A percentile compares a stretch with the other conserved stretches of the same genome.
phyloP scores from a whole-genome alignment of 2,329 filamentous ascomycete species.

The Metarhizium guizhouense region DNA sequence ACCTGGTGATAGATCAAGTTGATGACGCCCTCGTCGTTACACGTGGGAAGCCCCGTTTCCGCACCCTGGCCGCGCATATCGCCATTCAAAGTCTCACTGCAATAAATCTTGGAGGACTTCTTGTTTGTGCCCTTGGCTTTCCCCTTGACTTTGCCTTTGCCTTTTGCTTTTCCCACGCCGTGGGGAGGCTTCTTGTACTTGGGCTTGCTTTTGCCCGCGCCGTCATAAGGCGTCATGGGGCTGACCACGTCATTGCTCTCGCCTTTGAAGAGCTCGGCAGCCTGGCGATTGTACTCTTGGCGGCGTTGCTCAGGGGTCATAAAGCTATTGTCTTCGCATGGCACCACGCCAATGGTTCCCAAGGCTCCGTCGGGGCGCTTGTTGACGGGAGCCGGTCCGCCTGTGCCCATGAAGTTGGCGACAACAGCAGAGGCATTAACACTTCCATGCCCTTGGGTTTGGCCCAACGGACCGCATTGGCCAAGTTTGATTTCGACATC shows the following conservation, averaged over 20 bases:
- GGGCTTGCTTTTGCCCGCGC: too few relatives aligned
- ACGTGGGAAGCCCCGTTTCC: slow-evolving; percentile 46
- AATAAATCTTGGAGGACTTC: not conserved
- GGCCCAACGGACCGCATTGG: slow-evolving; percentile 48
- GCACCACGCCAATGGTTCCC: slow-evolving; percentile 23
- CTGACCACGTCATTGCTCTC: too few relatives aligned
- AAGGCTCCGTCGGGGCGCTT: slow-evolving; percentile 20
- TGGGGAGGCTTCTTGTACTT: too few relatives aligned
- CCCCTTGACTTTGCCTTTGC: too few relatives aligned
- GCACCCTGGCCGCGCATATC: slow-evolving; percentile 45
- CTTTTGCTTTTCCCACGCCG: too few relatives aligned
- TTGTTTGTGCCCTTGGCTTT: too few relatives aligned
- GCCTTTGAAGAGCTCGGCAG: slow-evolving; percentile 22
- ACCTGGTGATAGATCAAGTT: slow-evolving; percentile 51
- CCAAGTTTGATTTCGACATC: slow-evolving; percentile 44
- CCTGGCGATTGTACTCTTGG: slow-evolving; percentile 17
- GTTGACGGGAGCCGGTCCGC: slow-evolving; percentile 25
- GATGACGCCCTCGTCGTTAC: slow-evolving; percentile 49
- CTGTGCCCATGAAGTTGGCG: slow-evolving; percentile 48
- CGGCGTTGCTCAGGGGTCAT: slow-evolving; percentile 9
- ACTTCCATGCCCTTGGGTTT: slow-evolving; percentile 49
- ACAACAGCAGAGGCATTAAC: slow-evolving; percentile 50
- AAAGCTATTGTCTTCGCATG: slow-evolving; percentile 28
- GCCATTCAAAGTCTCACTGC: slow-evolving; percentile 42
- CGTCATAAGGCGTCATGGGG: too few relatives aligned